Conservation (phyloP, 1,139 yeast genomes). For the Lodderomyces pseudojiufengensis region DNA sequence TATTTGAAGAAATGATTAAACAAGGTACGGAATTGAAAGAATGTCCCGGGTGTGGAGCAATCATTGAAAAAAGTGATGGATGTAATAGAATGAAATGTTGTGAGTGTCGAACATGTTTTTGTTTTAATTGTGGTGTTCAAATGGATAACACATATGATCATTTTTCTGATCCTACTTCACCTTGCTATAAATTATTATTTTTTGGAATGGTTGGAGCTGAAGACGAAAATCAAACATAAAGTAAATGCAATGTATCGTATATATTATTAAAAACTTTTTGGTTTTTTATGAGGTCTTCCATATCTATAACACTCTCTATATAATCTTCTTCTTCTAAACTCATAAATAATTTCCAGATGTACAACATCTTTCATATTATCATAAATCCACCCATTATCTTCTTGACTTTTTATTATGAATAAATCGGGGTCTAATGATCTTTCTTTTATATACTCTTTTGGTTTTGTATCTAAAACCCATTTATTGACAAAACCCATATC, state of each 20-base stretch:
- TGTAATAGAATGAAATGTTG: slow-evolving; percentile 66
- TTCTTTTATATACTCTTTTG: slow-evolving; percentile 50
- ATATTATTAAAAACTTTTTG: slow-evolving; percentile 5
- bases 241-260: slow-evolving; percentile 45
- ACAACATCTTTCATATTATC: slow-evolving; percentile 26
- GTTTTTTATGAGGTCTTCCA: slow-evolving; percentile 16
- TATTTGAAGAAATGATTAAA: slow-evolving; percentile 44
- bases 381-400: slow-evolving; percentile 44
- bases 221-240: slow-evolving; percentile 9
- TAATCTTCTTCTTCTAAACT: slow-evolving; percentile 56
- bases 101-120: slow-evolving; percentile 48
- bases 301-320: slow-evolving; percentile 49
- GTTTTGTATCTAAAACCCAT: slow-evolving; percentile 66
- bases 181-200: slow-evolving; percentile 53
- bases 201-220: slow-evolving; percentile 49
- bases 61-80: slow-evolving; percentile 60
- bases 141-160: slow-evolving; percentile 54
- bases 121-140: slow-evolving; percentile 52
- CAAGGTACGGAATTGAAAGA: slow-evolving; percentile 38
- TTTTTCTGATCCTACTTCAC: slow-evolving; percentile 37
- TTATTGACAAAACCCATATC: slow-evolving; percentile 47
- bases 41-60: slow-evolving; percentile 56
- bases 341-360: slow-evolving; percentile 24
- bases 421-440: slow-evolving; percentile 32
- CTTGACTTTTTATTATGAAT: slow-evolving; percentile 31